phyloP scores from a whole-genome alignment of 139 green algal genomes.

The Nannochloris sp. region DNA sequence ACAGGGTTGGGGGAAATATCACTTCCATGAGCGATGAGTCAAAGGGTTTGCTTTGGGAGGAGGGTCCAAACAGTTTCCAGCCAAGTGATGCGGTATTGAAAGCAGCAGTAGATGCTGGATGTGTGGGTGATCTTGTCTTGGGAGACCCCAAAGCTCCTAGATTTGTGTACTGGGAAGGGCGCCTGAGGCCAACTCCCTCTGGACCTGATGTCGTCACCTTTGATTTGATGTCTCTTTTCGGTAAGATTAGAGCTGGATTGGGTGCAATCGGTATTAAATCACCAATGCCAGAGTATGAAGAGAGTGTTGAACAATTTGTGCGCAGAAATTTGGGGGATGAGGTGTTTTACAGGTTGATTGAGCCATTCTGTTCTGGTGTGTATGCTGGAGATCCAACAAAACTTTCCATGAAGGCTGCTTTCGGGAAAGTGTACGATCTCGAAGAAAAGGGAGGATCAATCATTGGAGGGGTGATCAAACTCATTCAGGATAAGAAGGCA shows the following conservation, averaged over 20 bases:
- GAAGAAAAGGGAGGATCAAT: conserved; percentile 86
- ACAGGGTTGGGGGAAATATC: conserved; percentile 97
- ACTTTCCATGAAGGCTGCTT: conserved; percentile 95
- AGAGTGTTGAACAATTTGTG: conserved; percentile 95
- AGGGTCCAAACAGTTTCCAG: conserved; percentile 97
- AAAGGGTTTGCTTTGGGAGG: conserved; percentile 92
- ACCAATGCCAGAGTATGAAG: conserved; percentile 68
- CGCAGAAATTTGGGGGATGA: conserved; percentile 89
- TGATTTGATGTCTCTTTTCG: conserved; percentile 77
- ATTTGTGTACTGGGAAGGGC: conserved; percentile 92
- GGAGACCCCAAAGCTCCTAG: conserved; percentile 85
- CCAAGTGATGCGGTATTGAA: conserved; percentile 90
- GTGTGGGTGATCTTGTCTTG: conserved; percentile 78
- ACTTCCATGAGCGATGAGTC: conserved; percentile 57
- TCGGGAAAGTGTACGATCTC: conserved; percentile 81
- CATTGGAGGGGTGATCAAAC: conserved; percentile 80
- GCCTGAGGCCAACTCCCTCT: conserved; percentile 76
- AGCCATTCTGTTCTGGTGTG: conserved; percentile 98
- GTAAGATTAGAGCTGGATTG: conserved; percentile 92
- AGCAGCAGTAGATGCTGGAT: conserved; percentile 75
- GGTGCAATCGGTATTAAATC: conserved; percentile 76
- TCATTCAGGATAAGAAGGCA: conserved; percentile 53
- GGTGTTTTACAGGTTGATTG: conserved; percentile 93
- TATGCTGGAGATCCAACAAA: conserved; percentile 94
- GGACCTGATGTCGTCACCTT: conserved; percentile 81